Base-by-base conservation (phyloP, 441 rosid species). In the Aquilaria agallochum region DNA sequence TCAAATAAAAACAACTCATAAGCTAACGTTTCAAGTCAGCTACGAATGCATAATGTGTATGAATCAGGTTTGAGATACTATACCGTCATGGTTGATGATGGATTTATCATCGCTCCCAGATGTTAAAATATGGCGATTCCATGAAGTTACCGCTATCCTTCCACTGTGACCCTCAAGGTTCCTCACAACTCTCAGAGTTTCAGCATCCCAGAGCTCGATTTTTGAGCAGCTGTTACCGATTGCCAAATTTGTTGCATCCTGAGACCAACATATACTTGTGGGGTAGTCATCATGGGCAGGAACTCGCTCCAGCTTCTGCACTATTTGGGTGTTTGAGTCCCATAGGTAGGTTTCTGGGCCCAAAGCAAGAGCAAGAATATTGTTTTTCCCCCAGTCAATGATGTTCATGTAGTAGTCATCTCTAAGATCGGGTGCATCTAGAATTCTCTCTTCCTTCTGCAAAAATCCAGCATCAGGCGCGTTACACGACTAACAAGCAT, bases 341-440 rank as follows among this genome's bases (percentile, higher is more conserved):
- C 83, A 80, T 5, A 85, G 63, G 63, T 76, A 80, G 9, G 76
- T 15, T 1, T 51, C 66, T 9, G 62, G 12, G 2, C 81, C 82
- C 61, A 82, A 63, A 32, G 83, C 80, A 40, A 80, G 75, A 42
- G 78, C 82, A 47, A 78, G 71, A 63, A 80, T n/a, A 52, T 77
- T 74, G 75, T 73, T 82, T 50, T 51, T 72, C 14, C 86, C 90
- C 90, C 81, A 85, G 33, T 78, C 83, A 57, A 80, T 61, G 15
- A 76, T 53, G 73, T 78, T 82, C 55, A 54, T 34, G 59, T 80
- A 76, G 75, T 49, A 80, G 59, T 78, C 80, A 65, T 82, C 66
- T 59, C 31, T 68, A 4, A 80, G 64, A 36, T 68, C 50, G 34
- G 88, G 85, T 15, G 88, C 87, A 58, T 85, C 88, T 53, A 85